A percentile compares a stretch with the other conserved stretches of the same genome.
Conservation (phyloP, 2,329 filamentous ascomycete genomes). For the Furcasterigmium furcatum region DNA sequence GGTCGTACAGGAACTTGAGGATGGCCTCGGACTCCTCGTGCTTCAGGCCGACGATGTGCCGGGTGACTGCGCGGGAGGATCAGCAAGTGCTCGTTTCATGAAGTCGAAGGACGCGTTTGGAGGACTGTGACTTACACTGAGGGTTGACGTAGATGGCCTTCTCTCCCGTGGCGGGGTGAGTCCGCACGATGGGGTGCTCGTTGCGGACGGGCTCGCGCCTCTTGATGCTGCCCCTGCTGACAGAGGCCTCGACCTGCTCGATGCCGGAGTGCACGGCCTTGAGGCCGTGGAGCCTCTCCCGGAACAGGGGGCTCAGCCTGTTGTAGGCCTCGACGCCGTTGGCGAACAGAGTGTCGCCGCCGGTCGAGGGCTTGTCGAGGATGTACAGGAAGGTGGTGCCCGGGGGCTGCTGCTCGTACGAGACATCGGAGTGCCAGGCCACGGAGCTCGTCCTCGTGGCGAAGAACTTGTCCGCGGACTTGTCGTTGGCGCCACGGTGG, state of each 20-base stretch:
- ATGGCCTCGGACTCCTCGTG: constrained; percentile 73
- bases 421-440: constrained; percentile 87
- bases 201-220: constrained; percentile 46
- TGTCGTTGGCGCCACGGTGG: constrained; percentile 54
- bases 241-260: constrained; percentile 73
- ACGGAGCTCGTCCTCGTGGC: constrained; percentile 70
- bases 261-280: constrained; percentile 77
- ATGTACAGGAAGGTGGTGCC: constrained; percentile 88
- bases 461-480: constrained; percentile 57
- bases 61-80: constrained; percentile 66
- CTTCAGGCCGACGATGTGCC: constrained; percentile 71
- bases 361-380: constrained; percentile 75
- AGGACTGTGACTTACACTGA: background rate
- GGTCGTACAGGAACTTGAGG: constrained; percentile 74
- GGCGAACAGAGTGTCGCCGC: constrained; percentile 82
- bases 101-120: too few relatives aligned
- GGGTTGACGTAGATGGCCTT: constrained; percentile 26
- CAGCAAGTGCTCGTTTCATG: too few relatives aligned
- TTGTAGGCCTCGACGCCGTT: constrained; percentile 80
- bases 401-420: constrained; percentile 84
- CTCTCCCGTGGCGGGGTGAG: constrained; percentile 36
- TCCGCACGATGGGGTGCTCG: constrained; percentile 42
- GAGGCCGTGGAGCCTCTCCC: constrained; percentile 71
- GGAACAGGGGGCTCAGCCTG: constrained; percentile 75
- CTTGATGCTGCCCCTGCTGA: constrained; percentile 65